Conservation (phyloP, 73 alveolate species). For the Halteria grandinella region DNA sequence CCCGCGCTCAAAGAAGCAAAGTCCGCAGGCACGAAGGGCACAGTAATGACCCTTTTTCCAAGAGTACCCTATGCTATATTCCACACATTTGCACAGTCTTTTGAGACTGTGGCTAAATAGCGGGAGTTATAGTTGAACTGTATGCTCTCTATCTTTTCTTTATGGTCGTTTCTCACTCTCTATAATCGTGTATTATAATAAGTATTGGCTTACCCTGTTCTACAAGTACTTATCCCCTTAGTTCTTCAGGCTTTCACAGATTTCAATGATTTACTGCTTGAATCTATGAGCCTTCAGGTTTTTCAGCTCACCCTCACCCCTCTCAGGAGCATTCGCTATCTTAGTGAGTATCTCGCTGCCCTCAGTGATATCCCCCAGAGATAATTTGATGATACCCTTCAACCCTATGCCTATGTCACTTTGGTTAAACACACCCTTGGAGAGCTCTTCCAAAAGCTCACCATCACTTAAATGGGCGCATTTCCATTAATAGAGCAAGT, state of each 20-base stretch:
- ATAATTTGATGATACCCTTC: conserved; percentile 33
- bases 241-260: not conserved
- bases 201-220: conserved; percentile 1
- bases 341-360: conserved; percentile 44
- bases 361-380: conserved; percentile 43
- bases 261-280: conserved; percentile 29
- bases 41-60: no score
- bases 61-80: no score
- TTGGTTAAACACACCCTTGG: conserved; percentile 9
- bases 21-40: no score
- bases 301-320: not conserved
- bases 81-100: conserved; percentile 62
- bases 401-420: conserved; percentile 32
- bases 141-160: conserved; percentile 31
- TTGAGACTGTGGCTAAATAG: conserved; percentile 47
- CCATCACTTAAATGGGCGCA: conserved; percentile 51
- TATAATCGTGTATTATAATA: not conserved
- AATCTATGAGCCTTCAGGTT: conserved; percentile 24
- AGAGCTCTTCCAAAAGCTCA: conserved; percentile 20
- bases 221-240: conserved; percentile 1
- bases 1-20: no score
- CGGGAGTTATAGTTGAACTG: conserved; percentile 3
- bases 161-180: conserved; percentile 31
- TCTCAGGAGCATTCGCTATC: conserved; percentile 41
- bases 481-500: conserved; percentile 31